Base-by-base conservation (phyloP, 345 rosid genomes). In the Murraya paniculata region DNA sequence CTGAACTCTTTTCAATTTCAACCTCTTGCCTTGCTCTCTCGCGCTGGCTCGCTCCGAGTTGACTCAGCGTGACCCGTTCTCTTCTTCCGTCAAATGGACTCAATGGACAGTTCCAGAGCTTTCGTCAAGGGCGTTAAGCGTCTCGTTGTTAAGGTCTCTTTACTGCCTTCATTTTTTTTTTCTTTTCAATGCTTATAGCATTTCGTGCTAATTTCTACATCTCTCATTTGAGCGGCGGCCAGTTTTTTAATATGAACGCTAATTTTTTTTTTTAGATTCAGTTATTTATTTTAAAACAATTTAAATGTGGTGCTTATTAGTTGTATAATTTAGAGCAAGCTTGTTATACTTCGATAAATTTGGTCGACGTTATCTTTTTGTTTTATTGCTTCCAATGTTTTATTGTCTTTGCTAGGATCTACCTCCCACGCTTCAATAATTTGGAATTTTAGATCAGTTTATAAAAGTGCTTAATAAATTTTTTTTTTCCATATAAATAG, bases 121-220 rank as follows among this genome's bases (percentile, higher is more conserved):
- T 89, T 89, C 66, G 79, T 89, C 69, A 89, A 83, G 31, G 76
- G 82, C 69, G 90, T 85, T 7, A 89, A 85, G 85, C 90, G 90
- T 73, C 74, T 89, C 41, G 80, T 89, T 60, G 82, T 89, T 64
- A 89, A 87, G 90, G 90, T 87, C 38, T 18, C 38, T 8, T 0
- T 35, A 31, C 57, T 38, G 53, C 67, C 24, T 39, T 62, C 50
- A 48, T 36, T 25, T 24, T 31, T 22, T 28, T 5, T 21, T 10
- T 13, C 9, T 21, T 9, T 7, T 36, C 50, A 27, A 14, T 61
- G 21, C 41, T 53, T 5, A 30, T 10, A 6, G 18, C 18, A 24
- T 72, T 56, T 16, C 31, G 31, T 24, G 19, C 38, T 45, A 11
- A 36, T 58, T 60, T 57, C n/a, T 35, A 5, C 45, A 19, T 50